Conservation (phyloP, 306 rosid species). For the Cicer pinnatifidum region DNA sequence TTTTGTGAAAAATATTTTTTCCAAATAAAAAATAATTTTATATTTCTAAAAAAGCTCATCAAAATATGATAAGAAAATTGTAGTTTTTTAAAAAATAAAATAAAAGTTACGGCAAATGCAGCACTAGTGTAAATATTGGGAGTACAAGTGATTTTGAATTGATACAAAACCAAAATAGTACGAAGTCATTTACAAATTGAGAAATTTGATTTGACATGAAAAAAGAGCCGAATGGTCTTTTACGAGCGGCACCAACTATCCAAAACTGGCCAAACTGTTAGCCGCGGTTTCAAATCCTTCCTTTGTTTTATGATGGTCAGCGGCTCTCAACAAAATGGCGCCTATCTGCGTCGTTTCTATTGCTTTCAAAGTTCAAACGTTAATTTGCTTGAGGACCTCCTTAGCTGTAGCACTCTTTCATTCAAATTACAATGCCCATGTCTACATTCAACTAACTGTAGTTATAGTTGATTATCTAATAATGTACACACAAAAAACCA, state of each 20-base stretch:
- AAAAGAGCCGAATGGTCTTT: background rate
- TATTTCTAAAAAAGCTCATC: too few species aligned
- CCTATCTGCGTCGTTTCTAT: background rate
- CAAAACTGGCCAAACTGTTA: background rate
- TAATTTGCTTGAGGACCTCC: conserved; percentile 30
- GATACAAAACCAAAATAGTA: background rate
- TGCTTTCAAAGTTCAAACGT: conserved; percentile 20
- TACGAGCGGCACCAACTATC: background rate
- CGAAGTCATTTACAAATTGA: background rate
- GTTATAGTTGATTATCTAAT: too few species aligned
- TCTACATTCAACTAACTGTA: background rate
- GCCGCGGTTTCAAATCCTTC: background rate
- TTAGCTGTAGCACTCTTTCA: background rate
- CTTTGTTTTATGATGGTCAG: background rate
- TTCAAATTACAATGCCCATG: background rate
- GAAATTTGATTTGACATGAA: background rate
- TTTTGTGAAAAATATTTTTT: too few species aligned
- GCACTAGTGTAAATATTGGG: background rate
- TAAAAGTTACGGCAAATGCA: too few species aligned
- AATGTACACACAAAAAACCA: too few species aligned
- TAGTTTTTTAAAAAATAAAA: too few species aligned
- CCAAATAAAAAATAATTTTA: too few species aligned
- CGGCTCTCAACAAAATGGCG: background rate
- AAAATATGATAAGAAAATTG: too few species aligned
- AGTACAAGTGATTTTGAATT: background rate